A percentile compares a stretch with the other conserved stretches of the same genome.
These are phyloP conservation scores for Bisporella sp. DNA, from an alignment of 2,329 filamentous ascomycete genomes.

Conservation along the genomic window DNA sequence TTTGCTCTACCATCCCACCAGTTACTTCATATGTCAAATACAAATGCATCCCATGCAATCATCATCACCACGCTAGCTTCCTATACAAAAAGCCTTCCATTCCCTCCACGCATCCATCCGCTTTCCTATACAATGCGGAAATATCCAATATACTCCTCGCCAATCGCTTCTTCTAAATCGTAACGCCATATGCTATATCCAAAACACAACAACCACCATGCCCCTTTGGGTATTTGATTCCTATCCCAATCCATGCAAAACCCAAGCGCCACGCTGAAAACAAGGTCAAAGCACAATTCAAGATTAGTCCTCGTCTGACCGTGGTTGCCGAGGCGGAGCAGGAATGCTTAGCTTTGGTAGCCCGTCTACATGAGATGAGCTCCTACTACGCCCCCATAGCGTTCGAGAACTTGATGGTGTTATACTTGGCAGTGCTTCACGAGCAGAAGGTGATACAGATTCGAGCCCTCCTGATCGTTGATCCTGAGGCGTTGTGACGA, in stretches of 20 bases:
- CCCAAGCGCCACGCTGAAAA: slow-evolving; percentile 3
- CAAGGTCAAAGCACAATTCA: not conserved
- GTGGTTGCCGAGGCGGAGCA: slow-evolving; percentile 21
- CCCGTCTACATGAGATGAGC: slow-evolving; percentile 10
- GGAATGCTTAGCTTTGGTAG: slow-evolving; percentile 22
- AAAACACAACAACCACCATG: too few relatives aligned
- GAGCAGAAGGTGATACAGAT: not conserved
- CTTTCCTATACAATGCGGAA: too few relatives aligned
- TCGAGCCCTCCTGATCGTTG: slow-evolving; percentile 5
- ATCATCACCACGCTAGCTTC: too few relatives aligned
- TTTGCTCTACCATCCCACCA: too few relatives aligned
- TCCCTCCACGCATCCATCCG: too few relatives aligned
- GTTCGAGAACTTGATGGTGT: slow-evolving; percentile 8
- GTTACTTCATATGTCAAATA: too few relatives aligned
- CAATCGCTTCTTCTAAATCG: too few relatives aligned
- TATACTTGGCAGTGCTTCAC: not conserved
- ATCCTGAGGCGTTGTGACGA: slow-evolving; percentile 15
- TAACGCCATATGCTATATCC: too few relatives aligned
- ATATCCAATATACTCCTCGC: too few relatives aligned
- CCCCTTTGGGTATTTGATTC: too few relatives aligned
- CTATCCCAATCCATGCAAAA: not conserved
- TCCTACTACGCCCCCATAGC: slow-evolving; percentile 2
- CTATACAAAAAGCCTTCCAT: too few relatives aligned
- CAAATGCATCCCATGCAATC: too few relatives aligned
- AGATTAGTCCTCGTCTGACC: slow-evolving; percentile 11